These are phyloP conservation scores for Pythium phragmiticola DNA, from an alignment of 352 stramenopile genomes.

Conservation along the genomic window DNA sequence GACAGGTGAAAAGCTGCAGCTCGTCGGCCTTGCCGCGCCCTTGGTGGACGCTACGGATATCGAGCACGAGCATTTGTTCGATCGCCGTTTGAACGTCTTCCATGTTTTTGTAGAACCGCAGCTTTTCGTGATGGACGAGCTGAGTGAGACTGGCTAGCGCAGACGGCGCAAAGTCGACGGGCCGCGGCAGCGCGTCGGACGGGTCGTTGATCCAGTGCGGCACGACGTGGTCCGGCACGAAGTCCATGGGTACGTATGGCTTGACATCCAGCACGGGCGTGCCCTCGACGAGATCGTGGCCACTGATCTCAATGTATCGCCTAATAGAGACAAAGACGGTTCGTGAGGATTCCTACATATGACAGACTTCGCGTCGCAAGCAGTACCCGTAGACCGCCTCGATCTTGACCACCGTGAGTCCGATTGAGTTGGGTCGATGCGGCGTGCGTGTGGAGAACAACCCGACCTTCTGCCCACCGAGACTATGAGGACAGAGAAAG, in stretches of 20 bases:
- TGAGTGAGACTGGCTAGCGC: slow-evolving; percentile 39
- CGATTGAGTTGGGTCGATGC: slow-evolving; percentile 96
- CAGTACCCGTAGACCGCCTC: slow-evolving; percentile 70
- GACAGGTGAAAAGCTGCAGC: slow-evolving; percentile 65
- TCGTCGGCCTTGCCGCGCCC: slow-evolving; percentile 53
- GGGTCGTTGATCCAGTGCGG: slow-evolving; percentile 70
- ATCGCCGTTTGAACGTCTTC: slow-evolving; percentile 60
- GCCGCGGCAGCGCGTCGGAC: slow-evolving; percentile 43
- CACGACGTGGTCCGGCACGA: slow-evolving; percentile 49
- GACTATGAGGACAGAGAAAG: slow-evolving; percentile 20
- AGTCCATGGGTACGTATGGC: slow-evolving; percentile 93
- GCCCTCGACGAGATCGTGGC: slow-evolving; percentile 94
- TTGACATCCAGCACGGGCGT: slow-evolving; percentile 99
- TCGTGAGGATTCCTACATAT: not conserved
- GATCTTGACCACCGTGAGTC: slow-evolving; percentile 90
- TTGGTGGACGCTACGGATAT: slow-evolving; percentile 84
- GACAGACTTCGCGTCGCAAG: too few relatives aligned
- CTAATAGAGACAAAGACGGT: slow-evolving; percentile 14
- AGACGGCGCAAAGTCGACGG: slow-evolving; percentile 52
- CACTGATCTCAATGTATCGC: slow-evolving; percentile 87
- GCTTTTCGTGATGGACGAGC: slow-evolving; percentile 43
- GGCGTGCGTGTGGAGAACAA: slow-evolving; percentile 96
- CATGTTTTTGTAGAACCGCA: slow-evolving; percentile 63
- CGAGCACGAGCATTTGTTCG: slow-evolving; percentile 77
- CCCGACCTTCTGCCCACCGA: slow-evolving; percentile 85